Base-by-base conservation (phyloP, 306 rosid species). In the Myrica gale region DNA sequence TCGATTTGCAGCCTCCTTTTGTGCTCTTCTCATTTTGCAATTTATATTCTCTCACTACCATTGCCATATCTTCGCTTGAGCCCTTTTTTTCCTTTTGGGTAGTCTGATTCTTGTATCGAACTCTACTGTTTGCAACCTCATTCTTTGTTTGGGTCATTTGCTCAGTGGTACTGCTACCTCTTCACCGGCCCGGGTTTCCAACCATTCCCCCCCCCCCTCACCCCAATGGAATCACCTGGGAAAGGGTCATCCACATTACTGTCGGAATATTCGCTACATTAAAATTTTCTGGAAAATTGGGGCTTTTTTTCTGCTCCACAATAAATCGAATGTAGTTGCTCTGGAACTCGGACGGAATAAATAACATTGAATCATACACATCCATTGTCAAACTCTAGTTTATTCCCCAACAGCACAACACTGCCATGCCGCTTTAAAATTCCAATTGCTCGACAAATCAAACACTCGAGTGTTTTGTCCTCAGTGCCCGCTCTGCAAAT, bases 21-120 rank as follows among this genome's bases (percentile, higher is more conserved):
- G 83, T 91, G 23, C 1, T 0, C 81, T 93, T 73, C 85, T 91
- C 65, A 80, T 89, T 73, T 90, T 76, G 84, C 97, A 52, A 87
- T 93, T 74, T 91, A 82, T 69, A 70, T 89, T 73, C 96, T 91
- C 76, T 90, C 98, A 60, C 88, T 84, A 57, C 96, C 94, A 69
- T 78, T 93, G 86, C 98, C 98, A 58, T 93, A 87, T 87, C 91
- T 93, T 79, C 86, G 71, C 71, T 77, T 93, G 82, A 90, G 98
- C 76, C 97, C 97, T 42, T 81, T 86, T 1, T 46, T 93, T 93
- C 68, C 82, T 93, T 70, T 82, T 84, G 13, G 98, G 96, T 39
- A 86, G 91, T 84, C 83, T 80, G 12, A 85, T 93, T 73, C 97
- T 93, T 51, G 82, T 91, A 52, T 80, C 81, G 78, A 69, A 1